Percentiles rank a stretch among this genome's conserved stretches.
These are phyloP conservation scores for Xylaria sp. DNA, from an alignment of 2,329 filamentous ascomycete species.

Conservation along the genomic window DNA sequence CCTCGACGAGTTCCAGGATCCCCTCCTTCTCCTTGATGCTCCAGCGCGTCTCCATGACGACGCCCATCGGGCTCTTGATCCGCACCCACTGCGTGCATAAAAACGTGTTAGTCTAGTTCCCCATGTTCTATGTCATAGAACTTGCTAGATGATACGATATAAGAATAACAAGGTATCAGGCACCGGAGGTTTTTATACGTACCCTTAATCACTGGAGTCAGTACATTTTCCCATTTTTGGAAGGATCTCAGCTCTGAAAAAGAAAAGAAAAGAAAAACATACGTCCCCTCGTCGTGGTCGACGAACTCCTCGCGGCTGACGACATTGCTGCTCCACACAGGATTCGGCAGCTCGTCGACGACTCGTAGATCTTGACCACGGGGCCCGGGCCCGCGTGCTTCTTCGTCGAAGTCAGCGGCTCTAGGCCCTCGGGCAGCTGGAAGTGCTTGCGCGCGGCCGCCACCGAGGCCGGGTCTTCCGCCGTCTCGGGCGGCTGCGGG, in stretches of 20 bases:
- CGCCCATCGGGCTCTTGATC: slow-evolving; percentile 55
- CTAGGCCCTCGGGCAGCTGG: slow-evolving; percentile 34
- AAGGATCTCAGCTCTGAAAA: no score
- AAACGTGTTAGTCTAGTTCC: no score
- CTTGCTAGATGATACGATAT: no score
- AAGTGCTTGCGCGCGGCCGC: slow-evolving; percentile 39
- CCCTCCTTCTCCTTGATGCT: slow-evolving; percentile 39
- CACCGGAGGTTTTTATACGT: no score
- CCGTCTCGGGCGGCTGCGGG: slow-evolving; percentile 34
- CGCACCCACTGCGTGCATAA: no score
- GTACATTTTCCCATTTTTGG: no score
- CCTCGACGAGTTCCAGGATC: slow-evolving; percentile 53
- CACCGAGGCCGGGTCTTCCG: slow-evolving; percentile 31
- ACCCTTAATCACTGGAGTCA: no score
- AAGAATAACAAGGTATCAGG: no score
- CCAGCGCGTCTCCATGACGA: slow-evolving; percentile 62
- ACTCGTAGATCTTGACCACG: slow-evolving; percentile 51
- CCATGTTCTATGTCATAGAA: no score
- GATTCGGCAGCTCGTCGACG: slow-evolving; percentile 59
- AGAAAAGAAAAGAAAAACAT: no score
- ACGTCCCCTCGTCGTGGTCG: slow-evolving; percentile 53
- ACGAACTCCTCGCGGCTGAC: slow-evolving; percentile 61
- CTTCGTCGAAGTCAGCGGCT: slow-evolving; percentile 27
- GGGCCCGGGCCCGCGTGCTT: slow-evolving; percentile 2
- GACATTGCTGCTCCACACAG: slow-evolving; percentile 61